Conservation (phyloP, 441 rosid species). For the Lepidium campestre region DNA sequence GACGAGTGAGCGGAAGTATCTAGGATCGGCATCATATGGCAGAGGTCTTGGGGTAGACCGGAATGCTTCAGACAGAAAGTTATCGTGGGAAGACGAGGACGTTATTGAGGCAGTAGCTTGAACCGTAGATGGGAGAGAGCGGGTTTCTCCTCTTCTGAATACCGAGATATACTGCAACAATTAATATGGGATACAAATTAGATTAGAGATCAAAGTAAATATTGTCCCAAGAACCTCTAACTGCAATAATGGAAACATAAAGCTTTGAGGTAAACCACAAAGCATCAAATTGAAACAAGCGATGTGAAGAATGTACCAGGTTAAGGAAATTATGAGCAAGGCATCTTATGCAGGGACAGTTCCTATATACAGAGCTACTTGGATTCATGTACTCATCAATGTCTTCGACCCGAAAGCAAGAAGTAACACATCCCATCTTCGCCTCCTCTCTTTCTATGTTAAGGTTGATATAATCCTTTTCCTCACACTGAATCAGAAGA, state of each 20-base stretch:
- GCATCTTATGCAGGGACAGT: constrained; percentile 77
- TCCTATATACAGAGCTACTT: constrained; percentile 62
- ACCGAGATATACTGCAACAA: constrained; percentile 51
- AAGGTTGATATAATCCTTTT: not conserved
- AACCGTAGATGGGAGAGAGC: constrained; percentile 49
- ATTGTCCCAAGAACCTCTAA: not conserved
- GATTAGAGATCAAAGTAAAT: not conserved
- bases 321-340: constrained; percentile 65
- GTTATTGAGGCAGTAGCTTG: constrained; percentile 63
- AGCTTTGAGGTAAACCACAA: not conserved
- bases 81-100: constrained; percentile 66
- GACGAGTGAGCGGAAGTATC: constrained; percentile 43
- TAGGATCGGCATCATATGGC: constrained; percentile 86
- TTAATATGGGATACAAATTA: not conserved
- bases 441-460: not conserved
- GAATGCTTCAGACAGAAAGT: constrained; percentile 80
- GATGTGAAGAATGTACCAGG: constrained; percentile 39
- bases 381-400: constrained; percentile 77
- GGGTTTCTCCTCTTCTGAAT: constrained; percentile 55
- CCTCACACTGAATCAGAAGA: not conserved
- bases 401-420: constrained; percentile 69
- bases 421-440: constrained; percentile 47
- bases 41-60: constrained; percentile 92
- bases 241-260: not conserved
- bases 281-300: not conserved